Conservation (phyloP, 2,329 filamentous ascomycete genomes). For the Fusarium sp. region DNA sequence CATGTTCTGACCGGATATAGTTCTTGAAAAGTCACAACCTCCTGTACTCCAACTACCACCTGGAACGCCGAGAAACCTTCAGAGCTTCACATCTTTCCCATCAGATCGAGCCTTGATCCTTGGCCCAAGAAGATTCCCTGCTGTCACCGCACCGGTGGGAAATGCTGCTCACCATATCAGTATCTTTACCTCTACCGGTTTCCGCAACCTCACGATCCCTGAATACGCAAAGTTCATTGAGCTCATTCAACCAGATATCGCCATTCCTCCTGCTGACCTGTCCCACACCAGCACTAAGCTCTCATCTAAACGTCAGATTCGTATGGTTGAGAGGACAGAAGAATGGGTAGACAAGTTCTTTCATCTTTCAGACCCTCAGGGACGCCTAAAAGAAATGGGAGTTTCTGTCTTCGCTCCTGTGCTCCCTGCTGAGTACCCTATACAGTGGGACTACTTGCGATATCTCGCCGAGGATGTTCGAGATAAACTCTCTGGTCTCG, state of each 20-base stretch:
- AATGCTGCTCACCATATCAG: constrained; percentile 79
- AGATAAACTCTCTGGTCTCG: constrained; percentile 72
- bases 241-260: constrained; percentile 81
- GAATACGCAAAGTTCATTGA: constrained; percentile 75
- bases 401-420: constrained; percentile 72
- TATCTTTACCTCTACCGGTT: constrained; percentile 88
- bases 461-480: constrained; percentile 73
- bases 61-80: constrained; percentile 67
- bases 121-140: constrained; percentile 80
- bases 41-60: constrained; percentile 59
- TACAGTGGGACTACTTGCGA: constrained; percentile 84
- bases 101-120: constrained; percentile 75
- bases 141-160: constrained; percentile 75
- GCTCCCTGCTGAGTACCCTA: constrained; percentile 77
- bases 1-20: constrained; percentile 49
- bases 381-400: constrained; percentile 43
- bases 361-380: constrained; percentile 45
- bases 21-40: constrained; percentile 65
- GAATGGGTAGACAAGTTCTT: constrained; percentile 81
- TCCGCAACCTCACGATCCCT: constrained; percentile 73
- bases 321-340: constrained; percentile 88
- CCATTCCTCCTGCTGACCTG: constrained; percentile 81
- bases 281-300: constrained; percentile 60
- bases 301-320: constrained; percentile 77
- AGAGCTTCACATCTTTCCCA: constrained; percentile 80